Evolutionary conservation across 768 basidiomycete species (phyloP).

Genomic region (Leccinum uliginosum): DNA sequence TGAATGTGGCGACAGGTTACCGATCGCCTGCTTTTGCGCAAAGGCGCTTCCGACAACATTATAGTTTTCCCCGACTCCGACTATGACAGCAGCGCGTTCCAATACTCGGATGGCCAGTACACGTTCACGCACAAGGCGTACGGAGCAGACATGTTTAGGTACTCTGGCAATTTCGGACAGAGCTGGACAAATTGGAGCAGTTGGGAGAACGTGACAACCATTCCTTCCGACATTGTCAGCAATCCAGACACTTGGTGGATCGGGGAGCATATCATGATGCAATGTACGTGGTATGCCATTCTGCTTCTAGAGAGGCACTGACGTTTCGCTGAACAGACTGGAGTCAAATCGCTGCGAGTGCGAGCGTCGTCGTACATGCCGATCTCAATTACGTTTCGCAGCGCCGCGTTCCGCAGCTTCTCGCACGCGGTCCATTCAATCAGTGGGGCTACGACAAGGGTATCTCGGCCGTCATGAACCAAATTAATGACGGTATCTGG

Average conservation of each 20-base stretch:
- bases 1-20: conserved; percentile 38
- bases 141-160: conserved; percentile 85
- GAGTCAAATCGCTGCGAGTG: conserved; percentile 60
- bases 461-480: conserved; percentile 63
- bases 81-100: conserved; percentile 62
- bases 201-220: conserved; percentile 71
- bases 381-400: conserved; percentile 57
- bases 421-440: conserved; percentile 89
- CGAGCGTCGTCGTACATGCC: conserved; percentile 69
- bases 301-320: neutral
- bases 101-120: conserved; percentile 58
- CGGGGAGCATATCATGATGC: conserved; percentile 83
- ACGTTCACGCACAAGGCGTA: conserved; percentile 76
- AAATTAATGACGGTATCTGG: conserved; percentile 65
- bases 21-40: conserved; percentile 79
- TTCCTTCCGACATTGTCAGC: conserved; percentile 56
- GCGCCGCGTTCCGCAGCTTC: conserved; percentile 82
- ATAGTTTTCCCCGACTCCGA: conserved; percentile 86
- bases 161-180: conserved; percentile 81
- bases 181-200: conserved; percentile 78
- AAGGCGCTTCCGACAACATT: conserved; percentile 68
- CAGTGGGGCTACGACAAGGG: conserved; percentile 90
- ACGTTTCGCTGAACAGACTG: conserved; percentile 52
- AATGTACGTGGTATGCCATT: conserved; percentile 52
- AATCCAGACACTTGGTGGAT: conserved; percentile 57